These are phyloP conservation scores for Naumovozyma baii DNA, from an alignment of 805 yeast species.

Conservation along the genomic window DNA sequence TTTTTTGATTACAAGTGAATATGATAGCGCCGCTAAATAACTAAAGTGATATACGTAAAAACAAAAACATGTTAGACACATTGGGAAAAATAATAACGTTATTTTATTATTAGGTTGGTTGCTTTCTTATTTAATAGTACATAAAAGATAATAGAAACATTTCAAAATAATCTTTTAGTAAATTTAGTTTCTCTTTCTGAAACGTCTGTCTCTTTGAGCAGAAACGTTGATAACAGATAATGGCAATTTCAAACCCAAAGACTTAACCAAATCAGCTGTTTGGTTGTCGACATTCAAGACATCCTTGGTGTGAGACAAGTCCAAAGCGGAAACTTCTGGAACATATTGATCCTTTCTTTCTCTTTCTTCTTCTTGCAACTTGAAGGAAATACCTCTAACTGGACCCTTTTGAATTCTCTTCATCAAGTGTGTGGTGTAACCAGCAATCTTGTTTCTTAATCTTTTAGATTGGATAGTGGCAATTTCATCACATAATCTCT, in stretches of 20 bases:
- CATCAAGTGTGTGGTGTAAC: conserved; percentile 99
- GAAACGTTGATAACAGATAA: conserved; percentile 77
- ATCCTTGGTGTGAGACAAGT: conserved; percentile 91
- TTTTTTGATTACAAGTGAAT: no score
- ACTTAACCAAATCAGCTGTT: conserved; percentile 89
- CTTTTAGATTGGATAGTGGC: conserved; percentile 99
- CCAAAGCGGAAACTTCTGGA: conserved; percentile 99
- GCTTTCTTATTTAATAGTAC: conserved; percentile 2
- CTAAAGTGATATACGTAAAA: no score
- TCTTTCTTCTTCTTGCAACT: conserved; percentile 99
- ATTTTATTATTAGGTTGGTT: neutral
- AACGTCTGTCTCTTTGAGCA: conserved; percentile 86
- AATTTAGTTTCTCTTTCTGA: conserved; percentile 74
- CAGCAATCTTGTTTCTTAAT: conserved; percentile 99
- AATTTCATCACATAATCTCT: conserved; percentile 96
- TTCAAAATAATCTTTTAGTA: neutral
- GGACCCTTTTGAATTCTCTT: conserved; percentile 99
- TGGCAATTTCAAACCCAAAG: conserved; percentile 87
- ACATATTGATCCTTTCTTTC: conserved; percentile 99
- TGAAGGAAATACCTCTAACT: conserved; percentile 99
- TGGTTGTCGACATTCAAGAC: conserved; percentile 95
- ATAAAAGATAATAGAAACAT: conserved; percentile 1
- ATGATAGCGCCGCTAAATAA: no score
- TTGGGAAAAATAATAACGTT: neutral
- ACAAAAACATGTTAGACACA: no score